phyloP scores from a whole-genome alignment of 345 rosid genomes.

The Corymbia maculata region DNA sequence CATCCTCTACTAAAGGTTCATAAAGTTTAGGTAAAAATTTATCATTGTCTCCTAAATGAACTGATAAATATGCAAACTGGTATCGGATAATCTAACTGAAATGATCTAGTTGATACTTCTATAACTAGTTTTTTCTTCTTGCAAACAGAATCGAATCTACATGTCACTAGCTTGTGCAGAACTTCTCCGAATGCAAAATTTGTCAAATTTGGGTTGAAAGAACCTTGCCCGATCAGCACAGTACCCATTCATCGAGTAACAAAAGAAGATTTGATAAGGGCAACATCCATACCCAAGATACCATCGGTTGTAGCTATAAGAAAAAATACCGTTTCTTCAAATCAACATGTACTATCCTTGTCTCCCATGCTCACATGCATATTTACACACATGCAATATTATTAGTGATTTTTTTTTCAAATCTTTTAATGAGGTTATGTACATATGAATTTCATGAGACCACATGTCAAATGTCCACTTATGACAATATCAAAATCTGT shows the following conservation, averaged over 20 bases:
- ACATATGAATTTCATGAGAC: neutral
- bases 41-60: neutral
- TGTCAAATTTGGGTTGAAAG: neutral
- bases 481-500: neutral
- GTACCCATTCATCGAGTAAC: neutral
- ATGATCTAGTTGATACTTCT: neutral
- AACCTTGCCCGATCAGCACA: neutral
- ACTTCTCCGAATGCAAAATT: neutral
- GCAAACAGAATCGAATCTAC: neutral
- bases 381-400: neutral
- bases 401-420: neutral
- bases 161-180: neutral
- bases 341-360: neutral
- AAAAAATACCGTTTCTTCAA: neutral
- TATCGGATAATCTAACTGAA: neutral
- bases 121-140: neutral
- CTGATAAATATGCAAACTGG: accelerated
- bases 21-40: neutral
- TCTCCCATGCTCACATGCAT: neutral
- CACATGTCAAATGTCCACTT: neutral
- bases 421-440: neutral
- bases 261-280: neutral
- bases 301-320: neutral
- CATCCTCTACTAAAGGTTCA: neutral
- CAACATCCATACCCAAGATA: neutral